Evolutionary conservation across 2,329 filamentous ascomycete species (phyloP).

Genomic region (Plenodomus tracheiphilus): DNA sequence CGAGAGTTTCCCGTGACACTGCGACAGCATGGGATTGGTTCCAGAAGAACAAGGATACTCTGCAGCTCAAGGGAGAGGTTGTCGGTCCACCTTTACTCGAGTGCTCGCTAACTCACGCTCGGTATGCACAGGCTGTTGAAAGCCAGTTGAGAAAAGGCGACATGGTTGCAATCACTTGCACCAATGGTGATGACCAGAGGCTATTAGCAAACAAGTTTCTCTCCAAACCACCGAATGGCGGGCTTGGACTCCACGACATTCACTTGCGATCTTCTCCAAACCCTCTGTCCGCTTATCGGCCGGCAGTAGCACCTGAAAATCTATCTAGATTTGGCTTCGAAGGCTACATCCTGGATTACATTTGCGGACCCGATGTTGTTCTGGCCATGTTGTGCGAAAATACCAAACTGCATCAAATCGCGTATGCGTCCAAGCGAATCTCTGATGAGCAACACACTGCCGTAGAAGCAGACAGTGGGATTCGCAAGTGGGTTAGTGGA

Average conservation of each 20-base stretch:
- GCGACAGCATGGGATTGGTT: conserved; percentile 81
- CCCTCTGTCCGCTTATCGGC: conserved; percentile 58
- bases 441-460: conserved; percentile 68
- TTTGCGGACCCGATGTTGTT: conserved; percentile 81
- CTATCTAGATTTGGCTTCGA: conserved; percentile 68
- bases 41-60: conserved; percentile 62
- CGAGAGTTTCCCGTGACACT: conserved; percentile 63
- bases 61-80: conserved; percentile 72
- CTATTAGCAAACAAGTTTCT: conserved; percentile 70
- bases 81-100: conserved; percentile 80
- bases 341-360: conserved; percentile 75
- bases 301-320: conserved; percentile 60
- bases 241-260: conserved; percentile 68
- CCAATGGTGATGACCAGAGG: conserved; percentile 74
- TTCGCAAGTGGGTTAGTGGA: conserved; percentile 73
- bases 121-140: conserved; percentile 66
- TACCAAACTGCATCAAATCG: conserved; percentile 68
- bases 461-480: conserved; percentile 61
- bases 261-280: conserved; percentile 67
- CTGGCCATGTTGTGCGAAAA: conserved; percentile 85
- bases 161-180: conserved; percentile 70
- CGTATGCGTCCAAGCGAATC: conserved; percentile 66
- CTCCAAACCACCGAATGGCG: conserved; percentile 35
- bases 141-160: conserved; percentile 58
- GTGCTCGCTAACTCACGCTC: conserved; percentile 75